Percentiles rank a stretch among this genome's conserved stretches.
Conservation (phyloP, 192 early-diverging fungal species). For the Phlyctochytrium arcticum region DNA sequence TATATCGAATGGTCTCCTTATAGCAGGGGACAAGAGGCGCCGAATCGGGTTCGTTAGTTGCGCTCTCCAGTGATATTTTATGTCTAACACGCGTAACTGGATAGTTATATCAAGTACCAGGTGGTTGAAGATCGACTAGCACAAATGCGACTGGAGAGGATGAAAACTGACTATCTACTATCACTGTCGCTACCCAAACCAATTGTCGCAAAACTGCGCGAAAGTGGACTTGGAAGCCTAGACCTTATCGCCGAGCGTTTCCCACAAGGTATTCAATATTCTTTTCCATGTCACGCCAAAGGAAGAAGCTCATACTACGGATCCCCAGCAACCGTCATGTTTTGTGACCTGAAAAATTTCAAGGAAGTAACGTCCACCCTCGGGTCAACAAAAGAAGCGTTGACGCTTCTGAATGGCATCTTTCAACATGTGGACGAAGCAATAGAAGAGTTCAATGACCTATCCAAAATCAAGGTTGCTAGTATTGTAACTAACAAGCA, state of each 20-base stretch:
- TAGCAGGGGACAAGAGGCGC: constrained; percentile 15
- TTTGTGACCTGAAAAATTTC: constrained; percentile 47
- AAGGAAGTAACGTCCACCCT: constrained; percentile 33
- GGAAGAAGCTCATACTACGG: neutral
- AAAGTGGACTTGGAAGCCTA: constrained; percentile 37
- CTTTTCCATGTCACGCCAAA: neutral
- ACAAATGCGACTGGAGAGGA: constrained; percentile 28
- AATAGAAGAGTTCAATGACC: constrained; percentile 17
- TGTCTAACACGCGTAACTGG: no score
- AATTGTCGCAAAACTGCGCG: constrained; percentile 41
- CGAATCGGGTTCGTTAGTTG: constrained; percentile 9
- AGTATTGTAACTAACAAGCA: neutral
- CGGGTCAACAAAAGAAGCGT: constrained; percentile 35
- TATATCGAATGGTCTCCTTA: neutral
- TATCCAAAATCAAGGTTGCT: constrained; percentile 44
- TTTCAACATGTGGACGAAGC: constrained; percentile 45
- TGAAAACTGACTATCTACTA: constrained; percentile 45
- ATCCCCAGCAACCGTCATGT: constrained; percentile 45
- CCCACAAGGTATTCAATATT: constrained; percentile 10
- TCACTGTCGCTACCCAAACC: constrained; percentile 39
- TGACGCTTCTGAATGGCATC: constrained; percentile 38
- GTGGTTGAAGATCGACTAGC: constrained; percentile 37
- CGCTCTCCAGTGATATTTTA: neutral
- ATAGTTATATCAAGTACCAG: constrained; percentile 38
- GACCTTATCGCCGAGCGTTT: constrained; percentile 44